A percentile compares a stretch with the other conserved stretches of the same genome.
These are phyloP conservation scores for Geoglossum cookeanum DNA, from an alignment of 2,329 filamentous ascomycete genomes.

Conservation along the genomic window DNA sequence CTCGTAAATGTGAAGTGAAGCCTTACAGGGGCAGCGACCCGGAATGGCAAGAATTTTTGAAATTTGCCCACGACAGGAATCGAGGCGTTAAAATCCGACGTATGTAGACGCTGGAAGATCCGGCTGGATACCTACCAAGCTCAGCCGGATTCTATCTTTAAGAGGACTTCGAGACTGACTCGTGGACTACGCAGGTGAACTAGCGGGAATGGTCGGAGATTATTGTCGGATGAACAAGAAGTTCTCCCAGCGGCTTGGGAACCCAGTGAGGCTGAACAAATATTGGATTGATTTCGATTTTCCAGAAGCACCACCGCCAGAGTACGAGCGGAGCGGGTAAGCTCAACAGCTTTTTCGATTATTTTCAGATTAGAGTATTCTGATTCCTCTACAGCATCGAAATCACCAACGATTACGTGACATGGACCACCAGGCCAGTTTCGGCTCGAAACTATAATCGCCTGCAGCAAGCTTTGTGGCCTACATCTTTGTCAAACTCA, in stretches of 20 bases:
- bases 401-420: conserved; percentile 20
- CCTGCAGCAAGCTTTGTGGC: conserved; percentile 20
- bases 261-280: conserved; percentile 18
- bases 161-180: neutral
- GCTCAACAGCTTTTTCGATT: neutral
- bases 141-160: neutral
- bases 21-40: conserved; percentile 32
- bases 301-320: conserved; percentile 27
- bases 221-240: neutral
- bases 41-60: conserved; percentile 32
- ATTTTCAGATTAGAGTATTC: neutral
- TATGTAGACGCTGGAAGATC: conserved; percentile 7
- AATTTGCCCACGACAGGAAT: conserved; percentile 23
- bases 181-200: neutral
- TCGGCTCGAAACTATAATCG: conserved; percentile 22
- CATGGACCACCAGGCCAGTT: conserved; percentile 22
- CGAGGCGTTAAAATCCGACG: conserved; percentile 22
- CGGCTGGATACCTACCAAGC: neutral
- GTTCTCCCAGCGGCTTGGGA: conserved; percentile 6
- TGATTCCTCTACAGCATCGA: conserved; percentile 15
- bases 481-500: conserved; percentile 12
- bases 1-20: conserved; percentile 21
- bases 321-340: conserved; percentile 27
- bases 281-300: conserved; percentile 30
- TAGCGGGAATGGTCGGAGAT: neutral